Base-by-base conservation (phyloP, 148 eudicot species). In the Persicaria tinctoria region DNA sequence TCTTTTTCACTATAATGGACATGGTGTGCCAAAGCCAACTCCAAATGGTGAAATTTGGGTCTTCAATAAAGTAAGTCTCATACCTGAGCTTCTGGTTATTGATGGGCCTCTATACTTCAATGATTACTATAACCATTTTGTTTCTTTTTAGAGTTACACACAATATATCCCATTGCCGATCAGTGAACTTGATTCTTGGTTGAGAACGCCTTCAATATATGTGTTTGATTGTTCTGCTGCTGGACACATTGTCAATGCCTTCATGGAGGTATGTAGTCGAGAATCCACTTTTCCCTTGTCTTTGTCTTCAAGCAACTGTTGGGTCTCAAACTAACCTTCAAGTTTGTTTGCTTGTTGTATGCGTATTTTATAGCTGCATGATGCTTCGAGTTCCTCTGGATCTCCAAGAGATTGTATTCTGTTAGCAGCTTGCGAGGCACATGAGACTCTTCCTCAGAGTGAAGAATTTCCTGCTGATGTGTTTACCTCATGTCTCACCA, bases 161-260 rank as follows among this genome's bases (percentile, higher is more conserved):
- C 97, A 92, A 70, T 92, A 95, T 77, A 90, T 92, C 64, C 97
- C 99, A 23, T 82, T 95, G 82, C 93, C 94, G 11, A 76, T 95
- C 77, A 87, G 89, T 56, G 97, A 95, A 57, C 89, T 95, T 77
- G 99, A 95, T 80, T 89, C 94, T 62, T 95, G 97, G 99, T 72
- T 95, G 75, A 90, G 86, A 83, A 90, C 97, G 27, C 99, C 99
- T 14, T 92, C 99, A 16, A 89, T 95, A 71, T 95, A 92, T 78
- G 99, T 92, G 64, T 90, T 95, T 84, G 99, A 92, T 78, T 95
- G 97, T 80, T 92, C 99, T 79, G 97, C 99, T 73, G 99, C 97
- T 76, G 99, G 97, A 68, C 79, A 88, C 87, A 84, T 95, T 56
- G 91, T 95, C 81, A 90, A 89, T 77, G 92, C 97, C 76, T 95